These are phyloP conservation scores for Cyclotella sp. DNA, from an alignment of 108 stramenopile species.

Conservation along the genomic window DNA sequence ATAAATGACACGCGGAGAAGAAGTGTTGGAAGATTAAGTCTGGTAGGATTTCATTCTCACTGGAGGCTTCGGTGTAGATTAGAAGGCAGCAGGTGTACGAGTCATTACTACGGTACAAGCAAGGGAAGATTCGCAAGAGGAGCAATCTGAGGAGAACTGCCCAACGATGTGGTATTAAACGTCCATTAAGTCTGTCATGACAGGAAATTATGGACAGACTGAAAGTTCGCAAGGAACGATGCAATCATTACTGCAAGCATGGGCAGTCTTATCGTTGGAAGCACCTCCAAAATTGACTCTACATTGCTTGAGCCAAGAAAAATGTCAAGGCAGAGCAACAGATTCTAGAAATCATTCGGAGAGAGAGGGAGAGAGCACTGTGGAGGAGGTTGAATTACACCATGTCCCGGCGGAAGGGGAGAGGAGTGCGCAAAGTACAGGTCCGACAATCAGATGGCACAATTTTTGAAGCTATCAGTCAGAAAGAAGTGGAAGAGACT, in stretches of 20 bases:
- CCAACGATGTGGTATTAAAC: too few species aligned
- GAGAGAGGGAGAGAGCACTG: constrained; percentile 10
- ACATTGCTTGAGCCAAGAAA: background rate
- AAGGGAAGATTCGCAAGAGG: too few species aligned
- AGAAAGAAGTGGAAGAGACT: background rate
- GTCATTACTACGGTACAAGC: too few species aligned
- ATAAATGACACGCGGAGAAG: too few species aligned
- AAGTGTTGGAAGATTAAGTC: too few species aligned
- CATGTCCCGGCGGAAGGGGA: background rate
- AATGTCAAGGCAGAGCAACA: background rate
- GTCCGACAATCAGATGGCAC: too few species aligned
- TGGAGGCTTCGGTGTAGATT: too few species aligned
- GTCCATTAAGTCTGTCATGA: too few species aligned
- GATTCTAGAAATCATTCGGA: constrained; percentile 12
- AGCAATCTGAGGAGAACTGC: too few species aligned
- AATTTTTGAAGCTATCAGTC: background rate
- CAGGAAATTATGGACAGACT: background rate
- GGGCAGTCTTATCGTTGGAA: background rate
- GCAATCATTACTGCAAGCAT: background rate
- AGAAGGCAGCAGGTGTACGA: too few species aligned
- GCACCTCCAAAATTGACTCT: background rate
- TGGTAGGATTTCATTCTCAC: too few species aligned
- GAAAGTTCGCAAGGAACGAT: background rate
- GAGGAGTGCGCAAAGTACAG: constrained; percentile 4
- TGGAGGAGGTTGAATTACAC: constrained; percentile 12